Conservation (phyloP, 2,329 filamentous ascomycete species). For the Neurospora crassa region DNA sequence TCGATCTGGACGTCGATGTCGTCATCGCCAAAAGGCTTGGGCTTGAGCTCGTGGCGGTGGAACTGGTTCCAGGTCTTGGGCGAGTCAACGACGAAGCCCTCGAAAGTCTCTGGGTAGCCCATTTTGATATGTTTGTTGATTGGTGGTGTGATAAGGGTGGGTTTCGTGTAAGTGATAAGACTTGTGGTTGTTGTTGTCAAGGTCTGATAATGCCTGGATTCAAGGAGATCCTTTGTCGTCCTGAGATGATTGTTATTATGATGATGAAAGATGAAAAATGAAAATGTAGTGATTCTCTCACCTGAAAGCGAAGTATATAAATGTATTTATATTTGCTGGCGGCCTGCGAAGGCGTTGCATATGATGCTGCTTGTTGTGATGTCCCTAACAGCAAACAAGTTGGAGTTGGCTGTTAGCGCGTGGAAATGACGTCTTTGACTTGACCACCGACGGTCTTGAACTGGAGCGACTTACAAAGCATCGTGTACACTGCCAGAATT, state of each 20-base stretch:
- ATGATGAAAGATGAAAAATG: background rate
- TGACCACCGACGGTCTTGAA: background rate
- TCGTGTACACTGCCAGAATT: background rate
- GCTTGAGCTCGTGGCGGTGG: constrained; percentile 26
- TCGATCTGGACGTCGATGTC: constrained; percentile 59
- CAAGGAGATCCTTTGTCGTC: background rate
- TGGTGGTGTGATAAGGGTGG: background rate
- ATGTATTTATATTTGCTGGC: background rate
- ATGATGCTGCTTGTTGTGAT: background rate
- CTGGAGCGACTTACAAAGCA: background rate
- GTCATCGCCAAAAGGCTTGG: constrained; percentile 24
- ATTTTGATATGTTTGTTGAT: constrained; percentile 18
- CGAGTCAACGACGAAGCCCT: constrained; percentile 32
- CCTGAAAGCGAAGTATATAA: background rate
- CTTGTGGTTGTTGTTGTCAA: background rate
- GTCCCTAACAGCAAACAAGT: background rate
- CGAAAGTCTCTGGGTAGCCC: constrained; percentile 36
- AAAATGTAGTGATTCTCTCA: background rate
- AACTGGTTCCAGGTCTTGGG: constrained; percentile 34
- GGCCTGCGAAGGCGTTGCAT: background rate
- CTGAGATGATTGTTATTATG: background rate
- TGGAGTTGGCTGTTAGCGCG: background rate
- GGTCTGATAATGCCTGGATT: background rate
- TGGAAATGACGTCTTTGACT: background rate
- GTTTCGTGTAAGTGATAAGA: background rate